Evolutionary conservation across 2,329 filamentous ascomycete species (phyloP), one percentile per base, ranked within the genome.

Genomic region (Sporothrix humicola): DNA sequence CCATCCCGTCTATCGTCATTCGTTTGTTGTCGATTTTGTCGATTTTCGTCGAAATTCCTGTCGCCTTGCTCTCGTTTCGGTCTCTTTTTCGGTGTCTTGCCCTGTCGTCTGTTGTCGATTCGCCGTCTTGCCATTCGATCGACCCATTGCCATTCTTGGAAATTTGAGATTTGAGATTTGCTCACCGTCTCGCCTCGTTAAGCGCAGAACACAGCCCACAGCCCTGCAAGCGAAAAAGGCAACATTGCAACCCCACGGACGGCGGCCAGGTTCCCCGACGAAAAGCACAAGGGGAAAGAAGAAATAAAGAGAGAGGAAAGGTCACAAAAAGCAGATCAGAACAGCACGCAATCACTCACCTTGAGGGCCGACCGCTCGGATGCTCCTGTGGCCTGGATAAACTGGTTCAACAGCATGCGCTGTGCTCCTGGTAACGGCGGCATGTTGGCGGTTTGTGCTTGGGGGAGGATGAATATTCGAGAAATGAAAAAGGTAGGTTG

Each of bases 381-480:
- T 17, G 82, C 81, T 48, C 84, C 84, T 12, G 85, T 87, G 65
- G 84, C 77, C 69, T 79, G 76, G 69, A 83, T 78, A 76, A 87
- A 87, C 78, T 85, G 81, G 69, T 78, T 76, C 74, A 83, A 78
- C 76, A 84, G 73, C 56, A 80, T 78, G 80, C 82, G 85, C 77
- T 86, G 82, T 42, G 74, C 59, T 50, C 70, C 73, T 12, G 76
- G 77, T 61, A 78, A 66, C 31, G 79, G 74, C 37, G 79, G 77
- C 79, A 80, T 79, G 31, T 26, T 56, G 73, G 31, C 44, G 17
- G 50, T 42, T 42, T 13, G 12, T 69, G 20, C 8, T 17, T 15
- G 20, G 12, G 17, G 26, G 50, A 54, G 50, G 52, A 12, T 12
- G 20, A 3, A 17, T 26, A 26, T 26, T 66, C 20, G 61, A 23